Percentiles rank a stretch among this genome's conserved stretches.
Evolutionary conservation across 768 basidiomycete genomes (phyloP).

Genomic region (Serendipita vermifera): DNA sequence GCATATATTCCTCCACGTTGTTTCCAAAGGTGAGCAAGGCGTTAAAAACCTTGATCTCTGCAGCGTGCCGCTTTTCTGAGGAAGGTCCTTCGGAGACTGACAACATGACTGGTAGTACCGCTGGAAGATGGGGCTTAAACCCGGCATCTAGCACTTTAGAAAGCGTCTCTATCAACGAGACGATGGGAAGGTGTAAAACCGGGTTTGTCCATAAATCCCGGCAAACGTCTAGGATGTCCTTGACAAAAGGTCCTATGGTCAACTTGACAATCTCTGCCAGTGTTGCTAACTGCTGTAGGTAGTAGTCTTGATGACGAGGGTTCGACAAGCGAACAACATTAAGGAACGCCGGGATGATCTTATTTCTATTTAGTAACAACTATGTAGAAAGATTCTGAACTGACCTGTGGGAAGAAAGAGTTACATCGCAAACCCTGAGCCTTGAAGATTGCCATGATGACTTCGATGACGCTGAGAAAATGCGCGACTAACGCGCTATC

Average conservation of each 20-base stretch:
- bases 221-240: slow-evolving; percentile 71
- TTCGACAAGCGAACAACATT: slow-evolving; percentile 71
- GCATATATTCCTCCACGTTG: slow-evolving; percentile 95
- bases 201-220: slow-evolving; percentile 83
- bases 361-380: too few relatives aligned
- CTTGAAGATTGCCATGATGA: slow-evolving; percentile 98
- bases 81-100: slow-evolving; percentile 80
- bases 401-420: slow-evolving; percentile 82
- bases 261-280: slow-evolving; percentile 94
- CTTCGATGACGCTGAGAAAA: slow-evolving; percentile 91
- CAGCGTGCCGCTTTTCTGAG: slow-evolving; percentile 60
- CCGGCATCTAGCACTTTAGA: slow-evolving; percentile 92
- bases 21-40: slow-evolving; percentile 91
- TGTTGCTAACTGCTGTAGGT: slow-evolving; percentile 89
- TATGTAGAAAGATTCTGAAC: slow-evolving; percentile 10
- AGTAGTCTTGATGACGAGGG: slow-evolving; percentile 79
- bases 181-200: slow-evolving; percentile 77
- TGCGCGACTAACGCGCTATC: slow-evolving; percentile 77
- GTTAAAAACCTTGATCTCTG: slow-evolving; percentile 85
- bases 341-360: slow-evolving; percentile 89
- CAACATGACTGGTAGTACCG: slow-evolving; percentile 75
- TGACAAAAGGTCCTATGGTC: slow-evolving; percentile 85
- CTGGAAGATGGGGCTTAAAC: slow-evolving; percentile 91
- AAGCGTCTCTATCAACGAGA: slow-evolving; percentile 82
- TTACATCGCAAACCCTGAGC: slow-evolving; percentile 95